These are phyloP conservation scores for Globisporangium acanthophoron DNA, from an alignment of 352 stramenopile genomes.

Conservation along the genomic window DNA sequence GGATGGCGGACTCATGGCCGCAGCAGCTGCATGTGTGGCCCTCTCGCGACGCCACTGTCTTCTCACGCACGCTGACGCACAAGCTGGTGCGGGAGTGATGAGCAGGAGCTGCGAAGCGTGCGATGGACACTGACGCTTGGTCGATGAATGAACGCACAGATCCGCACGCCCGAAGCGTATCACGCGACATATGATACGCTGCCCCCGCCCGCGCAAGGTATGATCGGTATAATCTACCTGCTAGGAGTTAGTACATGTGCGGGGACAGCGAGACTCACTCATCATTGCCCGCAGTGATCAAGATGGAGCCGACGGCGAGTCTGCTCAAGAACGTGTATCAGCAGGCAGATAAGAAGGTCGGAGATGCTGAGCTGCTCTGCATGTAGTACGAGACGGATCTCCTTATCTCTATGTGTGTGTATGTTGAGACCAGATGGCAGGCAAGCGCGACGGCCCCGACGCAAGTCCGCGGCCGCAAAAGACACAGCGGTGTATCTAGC, in stretches of 20 bases:
- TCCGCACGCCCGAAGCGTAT: slow-evolving; percentile 47
- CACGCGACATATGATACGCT: slow-evolving; percentile 66
- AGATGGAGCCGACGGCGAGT: slow-evolving; percentile 29
- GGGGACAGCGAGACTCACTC: too few species aligned
- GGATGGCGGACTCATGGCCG: slow-evolving; percentile 20
- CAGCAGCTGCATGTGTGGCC: slow-evolving; percentile 26
- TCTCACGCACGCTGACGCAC: neutral
- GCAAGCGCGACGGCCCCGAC: slow-evolving; percentile 25
- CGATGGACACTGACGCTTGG: neutral
- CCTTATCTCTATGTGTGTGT: neutral
- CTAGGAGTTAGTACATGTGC: too few species aligned
- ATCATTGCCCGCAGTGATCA: slow-evolving; percentile 38
- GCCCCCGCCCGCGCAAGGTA: slow-evolving; percentile 54
- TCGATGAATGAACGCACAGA: slow-evolving; percentile 20
- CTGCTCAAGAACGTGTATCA: slow-evolving; percentile 46
- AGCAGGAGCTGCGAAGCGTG: neutral
- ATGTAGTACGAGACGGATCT: too few species aligned
- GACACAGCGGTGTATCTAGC: slow-evolving; percentile 17
- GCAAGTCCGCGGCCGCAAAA: slow-evolving; percentile 26
- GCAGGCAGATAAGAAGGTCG: slow-evolving; percentile 53
- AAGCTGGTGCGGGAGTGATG: neutral
- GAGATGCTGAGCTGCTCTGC: neutral
- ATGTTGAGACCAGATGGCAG: slow-evolving; percentile 3
- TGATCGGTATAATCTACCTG: neutral
- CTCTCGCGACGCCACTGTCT: slow-evolving; percentile 4